Evolutionary conservation across 2,329 filamentous ascomycete species (phyloP), one percentile per base, ranked within the genome.

Genomic region (Lecanosticta acicola): DNA sequence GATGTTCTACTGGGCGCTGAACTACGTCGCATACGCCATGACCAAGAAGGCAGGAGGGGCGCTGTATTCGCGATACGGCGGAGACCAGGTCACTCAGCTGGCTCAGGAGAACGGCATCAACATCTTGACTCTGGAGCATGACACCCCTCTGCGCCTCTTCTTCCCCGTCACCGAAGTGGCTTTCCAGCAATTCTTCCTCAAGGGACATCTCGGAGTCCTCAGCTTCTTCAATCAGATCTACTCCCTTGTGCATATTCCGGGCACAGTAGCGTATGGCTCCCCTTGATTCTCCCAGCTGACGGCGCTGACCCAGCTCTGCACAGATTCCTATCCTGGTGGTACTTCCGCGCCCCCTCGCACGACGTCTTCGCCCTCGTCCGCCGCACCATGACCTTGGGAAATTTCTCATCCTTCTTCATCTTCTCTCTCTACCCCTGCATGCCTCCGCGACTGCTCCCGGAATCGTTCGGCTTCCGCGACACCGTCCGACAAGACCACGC

Each of bases 1-100:
- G 64, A 85, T 85, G 80, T 84, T 85, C 63, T 85, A 85, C 68
- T 85, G 82, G 82, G 72, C 76, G 35, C 71, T 85, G 55, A 84
- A 81, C 58, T 77, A 81, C 53, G 70, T 75, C 37, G 80, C 83
- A 60, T 85, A 85, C 66, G 71, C 75, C 32, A 68, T 80, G 63
- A 82, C 79, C 5, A 60, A 60, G 50, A 48, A 58, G 41, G 51
- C 56, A 13, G 58, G 58, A 3, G 52, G 51, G 3, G 51, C 50
- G n/a, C 18, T 61, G 36, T 60, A 62, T 44, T 51, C 49, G 14
- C 48, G 49, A 18, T 53, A 57, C 21, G 53, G 49, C n/a, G 71
- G 73, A 36, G 70, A 71, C 13, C 70, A 69, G 10, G 73, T 80
- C 21, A 79, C 77, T 71, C 68, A 78, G 43, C 70, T 76, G 16